Conservation (phyloP, 257 asterid genomes). For the Solanum ahanhuiri region DNA sequence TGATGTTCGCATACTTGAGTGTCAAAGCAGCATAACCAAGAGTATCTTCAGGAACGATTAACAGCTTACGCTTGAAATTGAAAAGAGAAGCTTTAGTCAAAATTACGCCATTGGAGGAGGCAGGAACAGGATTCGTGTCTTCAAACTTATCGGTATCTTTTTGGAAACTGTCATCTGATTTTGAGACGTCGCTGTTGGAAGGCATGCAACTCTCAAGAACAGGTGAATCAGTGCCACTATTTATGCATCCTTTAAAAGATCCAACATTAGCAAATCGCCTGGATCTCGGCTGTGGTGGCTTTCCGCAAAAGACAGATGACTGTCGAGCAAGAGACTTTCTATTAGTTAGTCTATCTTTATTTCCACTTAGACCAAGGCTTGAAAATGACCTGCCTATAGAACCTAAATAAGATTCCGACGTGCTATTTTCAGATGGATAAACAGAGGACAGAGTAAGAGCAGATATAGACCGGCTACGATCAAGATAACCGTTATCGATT, state of each 20-base stretch:
- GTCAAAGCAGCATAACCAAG: conserved; percentile 62
- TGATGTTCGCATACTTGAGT: conserved; percentile 60
- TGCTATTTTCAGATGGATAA: conserved; percentile 30
- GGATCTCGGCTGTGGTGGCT: conserved; percentile 20
- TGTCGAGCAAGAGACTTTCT: conserved; percentile 25
- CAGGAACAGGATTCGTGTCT: conserved; percentile 2
- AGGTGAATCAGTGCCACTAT: conserved; percentile 44
- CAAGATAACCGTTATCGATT: conserved; percentile 20
- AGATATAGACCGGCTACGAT: conserved; percentile 44
- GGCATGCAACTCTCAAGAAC: conserved; percentile 27
- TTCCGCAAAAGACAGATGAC: conserved; percentile 27
- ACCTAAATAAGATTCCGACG: conserved; percentile 15
- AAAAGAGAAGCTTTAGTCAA: conserved; percentile 19
- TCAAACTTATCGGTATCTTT: conserved; percentile 5
- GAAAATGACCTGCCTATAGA: conserved; percentile 69
- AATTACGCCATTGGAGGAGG: background rate
- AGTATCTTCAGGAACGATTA: conserved; percentile 31
- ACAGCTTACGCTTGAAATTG: conserved; percentile 23
- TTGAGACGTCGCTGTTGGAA: conserved; percentile 28
- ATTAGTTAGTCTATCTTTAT: conserved; percentile 33
- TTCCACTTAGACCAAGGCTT: conserved; percentile 39
- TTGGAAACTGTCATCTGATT: conserved; percentile 16
- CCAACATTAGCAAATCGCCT: conserved; percentile 37
- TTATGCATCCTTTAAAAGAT: conserved; percentile 53
- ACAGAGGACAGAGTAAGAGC: conserved; percentile 27